Conservation (phyloP, 495 filamentous ascomycete species). For the Trichocladium uniseriatum region DNA sequence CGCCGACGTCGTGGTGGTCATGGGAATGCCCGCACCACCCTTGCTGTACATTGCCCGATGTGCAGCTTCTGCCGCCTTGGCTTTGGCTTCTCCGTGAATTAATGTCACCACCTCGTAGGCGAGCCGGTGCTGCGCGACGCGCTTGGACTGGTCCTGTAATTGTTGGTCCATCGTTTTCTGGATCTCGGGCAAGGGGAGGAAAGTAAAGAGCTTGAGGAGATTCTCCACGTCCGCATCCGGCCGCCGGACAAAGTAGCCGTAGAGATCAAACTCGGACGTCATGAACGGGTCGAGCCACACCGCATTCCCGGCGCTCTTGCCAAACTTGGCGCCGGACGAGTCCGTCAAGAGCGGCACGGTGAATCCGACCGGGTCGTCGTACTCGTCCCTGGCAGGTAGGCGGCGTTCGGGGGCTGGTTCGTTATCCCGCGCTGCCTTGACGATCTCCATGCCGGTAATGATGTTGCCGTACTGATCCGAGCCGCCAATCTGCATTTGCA, state of each 20-base stretch:
- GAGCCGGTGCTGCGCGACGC: conserved; percentile 71
- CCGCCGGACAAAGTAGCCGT: conserved; percentile 76
- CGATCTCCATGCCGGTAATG: conserved; percentile 73
- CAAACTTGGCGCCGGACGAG: conserved; percentile 79
- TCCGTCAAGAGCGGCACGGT: conserved; percentile 86
- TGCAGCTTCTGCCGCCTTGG: conserved; percentile 45
- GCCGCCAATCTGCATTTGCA: conserved; percentile 83
- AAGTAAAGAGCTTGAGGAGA: conserved; percentile 86
- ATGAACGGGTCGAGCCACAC: conserved; percentile 80
- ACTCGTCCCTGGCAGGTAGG: conserved; percentile 22
- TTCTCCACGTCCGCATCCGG: conserved; percentile 69
- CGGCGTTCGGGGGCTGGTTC: conserved; percentile 30
- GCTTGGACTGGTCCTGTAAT: conserved; percentile 50
- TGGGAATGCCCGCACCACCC: neutral
- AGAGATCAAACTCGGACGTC: conserved; percentile 78
- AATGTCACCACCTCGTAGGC: conserved; percentile 72
- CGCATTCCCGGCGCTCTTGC: conserved; percentile 90
- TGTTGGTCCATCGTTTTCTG: conserved; percentile 57
- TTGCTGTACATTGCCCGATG: conserved; percentile 49
- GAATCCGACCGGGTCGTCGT: conserved; percentile 62
- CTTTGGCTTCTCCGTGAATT: conserved; percentile 58
- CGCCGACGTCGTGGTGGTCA: neutral
- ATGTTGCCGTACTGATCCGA: conserved; percentile 98
- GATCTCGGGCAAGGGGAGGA: conserved; percentile 62
- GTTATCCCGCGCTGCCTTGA: conserved; percentile 59